Evolutionary conservation across 805 yeast genomes (phyloP).

Genomic region (Millerozyma miso): DNA sequence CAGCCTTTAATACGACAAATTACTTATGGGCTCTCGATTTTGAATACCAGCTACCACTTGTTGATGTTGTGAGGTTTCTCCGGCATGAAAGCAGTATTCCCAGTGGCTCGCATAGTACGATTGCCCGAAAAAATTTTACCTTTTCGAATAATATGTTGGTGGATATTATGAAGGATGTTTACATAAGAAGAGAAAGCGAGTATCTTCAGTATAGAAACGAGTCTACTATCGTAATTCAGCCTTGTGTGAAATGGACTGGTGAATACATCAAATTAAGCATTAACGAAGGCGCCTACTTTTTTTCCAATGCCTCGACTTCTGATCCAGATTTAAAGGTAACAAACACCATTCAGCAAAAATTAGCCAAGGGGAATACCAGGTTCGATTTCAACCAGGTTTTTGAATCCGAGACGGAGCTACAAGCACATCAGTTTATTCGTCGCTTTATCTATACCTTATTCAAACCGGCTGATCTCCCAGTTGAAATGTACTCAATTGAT

Average conservation of each 20-base stretch:
- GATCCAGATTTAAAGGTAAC: conserved; percentile 1
- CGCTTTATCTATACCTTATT: conserved; percentile 11
- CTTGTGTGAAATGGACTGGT: conserved; percentile 10
- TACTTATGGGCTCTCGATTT: conserved; percentile 4
- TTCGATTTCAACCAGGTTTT: neutral
- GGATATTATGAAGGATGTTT: conserved; percentile 12
- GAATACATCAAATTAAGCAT: conserved; percentile 4
- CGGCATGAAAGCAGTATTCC: conserved; percentile 2
- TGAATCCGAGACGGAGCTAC: neutral
- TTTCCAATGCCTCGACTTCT: neutral
- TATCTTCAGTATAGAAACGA: conserved; percentile 12
- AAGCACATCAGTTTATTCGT: conserved; percentile 5
- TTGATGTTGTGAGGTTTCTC: conserved; percentile 12
- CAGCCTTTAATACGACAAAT: conserved; percentile 4
- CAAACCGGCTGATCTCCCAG: conserved; percentile 13
- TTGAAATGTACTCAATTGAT: conserved; percentile 5
- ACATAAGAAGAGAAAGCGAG: conserved; percentile 15
- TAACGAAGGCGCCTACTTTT: conserved; percentile 10
- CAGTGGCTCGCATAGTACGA: neutral
- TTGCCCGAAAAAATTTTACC: neutral
- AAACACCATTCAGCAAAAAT: neutral
- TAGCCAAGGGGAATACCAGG: neutral
- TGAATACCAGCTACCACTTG: conserved; percentile 9
- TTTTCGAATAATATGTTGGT: conserved; percentile 4
- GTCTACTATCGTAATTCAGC: conserved; percentile 16